phyloP scores from a whole-genome alignment of 768 basidiomycete species.

The Fomitopsis pulvina region DNA sequence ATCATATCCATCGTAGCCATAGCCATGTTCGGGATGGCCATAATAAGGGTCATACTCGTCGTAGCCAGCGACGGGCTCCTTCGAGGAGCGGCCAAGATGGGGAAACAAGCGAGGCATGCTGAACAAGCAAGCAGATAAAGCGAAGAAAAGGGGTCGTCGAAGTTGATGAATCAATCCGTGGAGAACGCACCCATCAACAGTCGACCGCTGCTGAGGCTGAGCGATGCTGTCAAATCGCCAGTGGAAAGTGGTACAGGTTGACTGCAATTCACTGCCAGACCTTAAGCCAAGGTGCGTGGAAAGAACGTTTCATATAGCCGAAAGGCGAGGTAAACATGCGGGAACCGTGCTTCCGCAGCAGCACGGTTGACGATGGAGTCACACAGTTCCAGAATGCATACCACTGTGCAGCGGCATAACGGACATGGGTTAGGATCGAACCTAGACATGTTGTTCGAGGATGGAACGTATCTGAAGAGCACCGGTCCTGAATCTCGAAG shows the following conservation, averaged over 20 bases:
- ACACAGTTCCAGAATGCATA: neutral
- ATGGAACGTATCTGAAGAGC: neutral
- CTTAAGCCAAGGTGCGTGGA: neutral
- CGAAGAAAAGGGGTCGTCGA: neutral
- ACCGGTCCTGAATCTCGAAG: neutral
- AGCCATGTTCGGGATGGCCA: constrained; percentile 4
- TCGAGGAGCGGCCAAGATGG: constrained; percentile 19
- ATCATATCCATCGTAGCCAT: constrained; percentile 15
- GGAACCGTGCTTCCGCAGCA: neutral
- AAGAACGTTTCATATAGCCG: neutral
- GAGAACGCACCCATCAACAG: neutral
- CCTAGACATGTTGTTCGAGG: neutral
- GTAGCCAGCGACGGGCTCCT: constrained; percentile 12
- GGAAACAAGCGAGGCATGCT: constrained; percentile 22
- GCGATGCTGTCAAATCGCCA: neutral
- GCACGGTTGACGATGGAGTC: neutral
- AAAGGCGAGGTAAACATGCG: constrained; percentile 2
- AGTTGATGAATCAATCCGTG: neutral
- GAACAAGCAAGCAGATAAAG: neutral
- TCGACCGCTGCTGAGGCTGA: neutral
- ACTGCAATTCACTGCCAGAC: neutral
- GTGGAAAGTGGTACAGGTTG: neutral
- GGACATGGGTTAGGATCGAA: constrained; percentile 6
- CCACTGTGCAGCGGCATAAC: neutral
- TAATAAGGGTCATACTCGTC: constrained; percentile 13